Evolutionary conservation across 2,329 filamentous ascomycete genomes (phyloP), one percentile per base, ranked within the genome.

Genomic region (Arthrobotrys sphaeroides): DNA sequence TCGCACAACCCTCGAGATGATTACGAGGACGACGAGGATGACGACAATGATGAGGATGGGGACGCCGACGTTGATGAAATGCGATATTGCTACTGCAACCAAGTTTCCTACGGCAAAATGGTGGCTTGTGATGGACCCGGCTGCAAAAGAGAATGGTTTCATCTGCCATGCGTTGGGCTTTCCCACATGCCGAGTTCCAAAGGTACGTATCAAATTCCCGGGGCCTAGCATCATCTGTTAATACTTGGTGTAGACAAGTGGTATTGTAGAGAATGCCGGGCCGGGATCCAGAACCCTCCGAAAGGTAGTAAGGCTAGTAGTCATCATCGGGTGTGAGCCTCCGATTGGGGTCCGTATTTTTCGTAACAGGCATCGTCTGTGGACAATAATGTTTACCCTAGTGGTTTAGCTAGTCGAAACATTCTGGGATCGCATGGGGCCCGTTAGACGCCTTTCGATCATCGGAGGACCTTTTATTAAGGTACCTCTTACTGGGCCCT

Each of bases 21-120:
- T 22, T 24, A 24, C 5, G 40, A 47, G 12, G 45, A 33, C 22
- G 33, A 57, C 31, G 86, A 86, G 26, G 86, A 84, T 6, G 85
- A 88, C 68, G 82, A 85, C 78, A 81, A 85, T 82, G 78, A 82
- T 13, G 85, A 88, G 20, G 89, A 90, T 31, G 90, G 92, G 57
- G 90, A 92, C 67, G 90, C 90, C 43, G 89, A 89, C 65, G 90
- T 90, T 77, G 91, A 93, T 82, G 90, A 91, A 81, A 91, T 84
- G 70, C 85, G 92, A 82, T 95, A 95, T 83, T 95, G 92, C 83
- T 86, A 90, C 28, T 95, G 92, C 82, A 90, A 94, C 81, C 91
- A 91, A 79, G 90, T 94, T 78, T 93, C 90, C 82, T 93, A 91
- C 80, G 92, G 92, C 76, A 90, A 94, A 80, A 95, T 95, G 92